Evolutionary conservation across 78 protist genomes (phyloP).

Genomic region (Salpingoeca rosetta): DNA sequence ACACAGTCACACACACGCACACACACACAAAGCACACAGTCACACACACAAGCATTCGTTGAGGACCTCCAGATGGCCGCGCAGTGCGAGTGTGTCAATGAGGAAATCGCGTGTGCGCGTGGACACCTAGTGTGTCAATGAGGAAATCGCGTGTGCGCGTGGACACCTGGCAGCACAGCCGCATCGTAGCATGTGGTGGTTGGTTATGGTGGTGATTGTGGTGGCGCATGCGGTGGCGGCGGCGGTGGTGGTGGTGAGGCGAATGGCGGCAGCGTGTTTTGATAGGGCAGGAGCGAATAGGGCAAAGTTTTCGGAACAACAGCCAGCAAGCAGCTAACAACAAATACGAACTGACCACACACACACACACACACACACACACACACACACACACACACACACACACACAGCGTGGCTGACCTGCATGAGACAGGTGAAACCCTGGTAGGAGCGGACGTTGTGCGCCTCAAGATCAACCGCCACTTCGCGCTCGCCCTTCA

Average conservation of each 20-base stretch:
- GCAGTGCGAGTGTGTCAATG: slow-evolving; percentile 82
- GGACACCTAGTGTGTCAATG: slow-evolving; percentile 32
- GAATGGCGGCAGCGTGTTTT: too few relatives aligned
- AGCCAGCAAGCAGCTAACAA: too few relatives aligned
- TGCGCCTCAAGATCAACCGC: slow-evolving; percentile 83
- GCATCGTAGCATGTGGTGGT: neutral
- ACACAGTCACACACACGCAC: neutral
- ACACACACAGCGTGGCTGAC: neutral
- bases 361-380: too few relatives aligned
- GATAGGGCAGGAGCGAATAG: too few relatives aligned
- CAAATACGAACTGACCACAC: too few relatives aligned
- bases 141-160: neutral
- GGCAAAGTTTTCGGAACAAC: too few relatives aligned
- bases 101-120: slow-evolving; percentile 76
- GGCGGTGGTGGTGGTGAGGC: too few relatives aligned
- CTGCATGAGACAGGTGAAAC: slow-evolving; percentile 94
- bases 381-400: too few relatives aligned
- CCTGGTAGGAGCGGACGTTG: slow-evolving; percentile 73
- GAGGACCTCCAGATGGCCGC: slow-evolving; percentile 46
- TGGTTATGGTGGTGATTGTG: neutral
- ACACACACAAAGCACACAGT: neutral
- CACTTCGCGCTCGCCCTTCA: slow-evolving; percentile 41
- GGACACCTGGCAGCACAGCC: neutral
- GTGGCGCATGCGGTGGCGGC: too few relatives aligned
- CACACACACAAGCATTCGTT: neutral